Evolutionary conservation across 176 grass and related monocot genomes (phyloP).

Genomic region (Triticum dicoccoides): DNA sequence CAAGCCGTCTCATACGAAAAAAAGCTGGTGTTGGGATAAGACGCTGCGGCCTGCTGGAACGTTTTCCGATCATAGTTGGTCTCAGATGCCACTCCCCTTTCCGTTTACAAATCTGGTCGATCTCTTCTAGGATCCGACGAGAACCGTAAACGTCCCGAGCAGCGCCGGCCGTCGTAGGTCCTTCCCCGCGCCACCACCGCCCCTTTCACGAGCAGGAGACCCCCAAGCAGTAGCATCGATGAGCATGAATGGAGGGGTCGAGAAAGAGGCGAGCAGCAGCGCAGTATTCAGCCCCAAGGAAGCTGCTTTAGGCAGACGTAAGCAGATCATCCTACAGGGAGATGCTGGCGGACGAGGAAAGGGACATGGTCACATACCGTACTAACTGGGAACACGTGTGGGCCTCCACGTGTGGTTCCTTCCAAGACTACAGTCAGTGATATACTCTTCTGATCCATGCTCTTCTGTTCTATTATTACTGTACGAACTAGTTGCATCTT

Average conservation of each 20-base stretch:
- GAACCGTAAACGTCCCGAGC: no score
- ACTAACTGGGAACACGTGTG: background rate
- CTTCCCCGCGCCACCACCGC: no score
- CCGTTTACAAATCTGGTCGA: no score
- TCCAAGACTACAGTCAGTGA: background rate
- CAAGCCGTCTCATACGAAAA: no score
- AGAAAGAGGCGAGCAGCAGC: background rate
- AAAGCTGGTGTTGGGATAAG: no score
- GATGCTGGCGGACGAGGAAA: background rate
- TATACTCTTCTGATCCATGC: background rate
- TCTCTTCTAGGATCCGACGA: no score
- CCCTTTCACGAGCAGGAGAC: no score
- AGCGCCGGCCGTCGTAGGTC: no score
- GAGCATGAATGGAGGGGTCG: background rate
- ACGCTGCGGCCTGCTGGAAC: no score
- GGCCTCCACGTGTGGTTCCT: background rate
- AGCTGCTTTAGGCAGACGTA: background rate
- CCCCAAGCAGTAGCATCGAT: no score
- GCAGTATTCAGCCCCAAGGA: background rate
- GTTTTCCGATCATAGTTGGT: no score
- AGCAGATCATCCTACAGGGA: background rate
- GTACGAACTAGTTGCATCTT: background rate
- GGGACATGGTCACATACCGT: background rate
- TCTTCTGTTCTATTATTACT: background rate
- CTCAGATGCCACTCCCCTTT: no score